A percentile compares a stretch with the other conserved stretches of the same genome.
phyloP scores from a whole-genome alignment of 192 early-diverging fungal genomes.

The Gaertneriomyces sp. region DNA sequence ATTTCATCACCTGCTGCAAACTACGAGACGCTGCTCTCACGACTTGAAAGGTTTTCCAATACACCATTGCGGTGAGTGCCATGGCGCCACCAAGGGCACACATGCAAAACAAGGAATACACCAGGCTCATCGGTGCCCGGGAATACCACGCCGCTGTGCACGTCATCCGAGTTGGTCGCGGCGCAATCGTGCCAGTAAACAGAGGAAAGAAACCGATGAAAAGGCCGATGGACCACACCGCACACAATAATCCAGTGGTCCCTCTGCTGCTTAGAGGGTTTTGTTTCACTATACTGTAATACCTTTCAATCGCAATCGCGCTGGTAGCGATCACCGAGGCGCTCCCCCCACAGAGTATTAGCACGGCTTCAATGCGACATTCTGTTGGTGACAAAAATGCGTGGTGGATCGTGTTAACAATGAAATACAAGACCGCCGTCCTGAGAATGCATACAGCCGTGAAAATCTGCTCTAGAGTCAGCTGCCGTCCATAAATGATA shows the following conservation, averaged over 20 bases:
- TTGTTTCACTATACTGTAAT: not conserved
- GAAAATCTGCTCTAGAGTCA: not conserved
- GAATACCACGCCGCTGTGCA: not conserved
- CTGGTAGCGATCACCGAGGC: not conserved
- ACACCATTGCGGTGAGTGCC: not conserved
- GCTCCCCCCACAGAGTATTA: not conserved
- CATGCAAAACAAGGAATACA: not conserved
- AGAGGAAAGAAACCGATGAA: not conserved
- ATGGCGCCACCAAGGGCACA: not conserved
- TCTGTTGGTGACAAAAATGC: not conserved
- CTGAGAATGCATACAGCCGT: not conserved
- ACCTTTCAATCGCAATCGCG: not conserved
- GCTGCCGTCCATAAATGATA: not conserved
- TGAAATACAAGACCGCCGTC: not conserved
- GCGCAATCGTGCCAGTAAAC: not conserved
- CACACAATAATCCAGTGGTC: not conserved
- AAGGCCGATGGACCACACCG: not conserved
- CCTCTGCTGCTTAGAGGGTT: not conserved
- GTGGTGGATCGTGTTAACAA: not conserved
- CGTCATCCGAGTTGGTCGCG: constrained; percentile 1
- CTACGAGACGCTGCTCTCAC: not conserved
- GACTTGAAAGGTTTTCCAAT: not conserved
- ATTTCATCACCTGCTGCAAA: not conserved
- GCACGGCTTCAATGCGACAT: not conserved
- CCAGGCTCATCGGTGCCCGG: not conserved